Base-by-base conservation (phyloP, 202 grass and related monocot species). In the Panicum virgatum region DNA sequence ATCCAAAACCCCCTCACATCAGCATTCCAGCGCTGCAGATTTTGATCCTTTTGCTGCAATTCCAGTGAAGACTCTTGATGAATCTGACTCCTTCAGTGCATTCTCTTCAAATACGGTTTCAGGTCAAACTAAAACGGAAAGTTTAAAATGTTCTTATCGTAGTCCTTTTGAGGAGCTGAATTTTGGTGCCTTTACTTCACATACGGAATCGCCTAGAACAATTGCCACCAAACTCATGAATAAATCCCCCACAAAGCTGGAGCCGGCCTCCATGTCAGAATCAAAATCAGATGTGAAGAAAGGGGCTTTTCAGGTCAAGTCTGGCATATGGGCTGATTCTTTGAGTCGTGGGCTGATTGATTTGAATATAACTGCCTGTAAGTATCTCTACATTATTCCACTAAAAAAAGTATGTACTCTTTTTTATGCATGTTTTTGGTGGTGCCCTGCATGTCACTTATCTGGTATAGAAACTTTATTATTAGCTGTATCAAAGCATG, bases 331-430 rank as follows among this genome's bases (percentile, higher is more conserved):
- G 95, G 95, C 95, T 2, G 92, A 98, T 67, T 90, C 92, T 62
- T 88, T 94, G 90, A 98, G 79, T 71, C 92, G 90, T 60, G 95
- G 92, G 37, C 76, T 98, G 32, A 90, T 98, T 4, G 73, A 98
- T 93, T 81, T 98, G 73, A 92, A 94, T 75, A 90, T 98, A 75
- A 54, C 90, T 80, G 26, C 83, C 42, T 32, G 95, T 94, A 84
- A 93, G 90, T 71, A 81, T 86, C 65, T 86, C 44, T 59, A 14
- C 27, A 42, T 9, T 40, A 19, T 42, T 36, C 32, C 32, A 34
- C 32, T 34, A 61, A 67, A 38, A 79, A 44, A 62, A 45, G 22
- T 34, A 47, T 86, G 59, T 42, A 32, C 20, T 34, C 9, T 61
- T 37, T 32, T 30, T 63, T 73, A 40, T 9, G 18, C 67, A 71